phyloP scores from a whole-genome alignment of 441 rosid species.

The Pelargonium australe region DNA sequence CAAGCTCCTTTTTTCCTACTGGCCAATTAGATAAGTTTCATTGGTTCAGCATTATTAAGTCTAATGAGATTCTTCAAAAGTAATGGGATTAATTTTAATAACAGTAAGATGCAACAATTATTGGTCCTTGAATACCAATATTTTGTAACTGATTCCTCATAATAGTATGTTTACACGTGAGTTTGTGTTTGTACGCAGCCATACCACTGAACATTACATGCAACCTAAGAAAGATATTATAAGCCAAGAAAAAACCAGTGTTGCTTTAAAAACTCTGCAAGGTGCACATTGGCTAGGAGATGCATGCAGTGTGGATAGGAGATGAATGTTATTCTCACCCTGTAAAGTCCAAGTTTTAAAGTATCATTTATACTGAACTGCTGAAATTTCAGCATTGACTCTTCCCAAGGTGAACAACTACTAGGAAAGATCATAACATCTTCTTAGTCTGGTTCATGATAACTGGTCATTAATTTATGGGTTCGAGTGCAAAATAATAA shows the following conservation, averaged over 20 bases:
- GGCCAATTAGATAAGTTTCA: background rate
- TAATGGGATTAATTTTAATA: background rate
- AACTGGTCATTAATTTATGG: background rate
- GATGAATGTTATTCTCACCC: background rate
- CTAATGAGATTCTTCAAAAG: too few relatives aligned
- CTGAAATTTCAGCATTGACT: background rate
- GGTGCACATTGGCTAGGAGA: too few relatives aligned
- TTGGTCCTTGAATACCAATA: background rate
- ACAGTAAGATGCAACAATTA: background rate
- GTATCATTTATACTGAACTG: constrained; percentile 2
- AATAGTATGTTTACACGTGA: background rate
- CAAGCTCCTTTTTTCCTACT: background rate
- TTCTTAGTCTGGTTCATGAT: background rate
- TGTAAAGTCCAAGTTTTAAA: background rate
- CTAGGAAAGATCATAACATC: background rate
- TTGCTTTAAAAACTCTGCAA: background rate
- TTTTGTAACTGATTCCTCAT: background rate
- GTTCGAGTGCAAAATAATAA: background rate
- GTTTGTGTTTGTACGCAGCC: background rate
- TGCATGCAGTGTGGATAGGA: too few relatives aligned
- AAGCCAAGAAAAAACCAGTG: background rate
- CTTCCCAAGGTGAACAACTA: background rate
- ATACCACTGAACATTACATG: background rate
- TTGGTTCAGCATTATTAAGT: too few relatives aligned
- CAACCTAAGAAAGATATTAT: background rate